Base-by-base conservation (phyloP, 371 early-diverging fungal species). In the Massospora cicadina region DNA sequence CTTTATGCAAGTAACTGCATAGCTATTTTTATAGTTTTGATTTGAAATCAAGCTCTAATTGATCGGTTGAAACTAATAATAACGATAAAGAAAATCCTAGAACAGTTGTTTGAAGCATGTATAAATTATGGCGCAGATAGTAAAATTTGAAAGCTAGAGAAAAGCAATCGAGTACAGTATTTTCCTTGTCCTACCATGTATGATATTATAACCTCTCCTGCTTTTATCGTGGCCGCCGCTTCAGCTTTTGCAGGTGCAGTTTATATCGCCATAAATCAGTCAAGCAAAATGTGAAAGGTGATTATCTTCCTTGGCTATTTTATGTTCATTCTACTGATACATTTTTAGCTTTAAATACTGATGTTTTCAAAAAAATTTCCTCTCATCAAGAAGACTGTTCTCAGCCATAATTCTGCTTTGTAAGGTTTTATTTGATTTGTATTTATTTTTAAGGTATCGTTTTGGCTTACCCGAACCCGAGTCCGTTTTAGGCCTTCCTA, bases 391-490 rank as follows among this genome's bases (percentile, higher is more conserved):
- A 91, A 90, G 76, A 78, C 77, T 62, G 76, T 77, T 58, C 75
- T 91, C 68, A 82, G 83, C 55, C 86, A 80, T 70, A 91, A 93
- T 77, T 88, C 91, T 5, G 91, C 91, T 58, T 76, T 87, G 84
- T 89, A 84, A 72, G 81, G 68, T 28, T 33, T 26, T 65, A 2
- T 0, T 29, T 21, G 23, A 23, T 64, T 64, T 57, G 31, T 23
- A 25, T 62, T 10, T 26, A 27, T 61, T 65, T 62, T 62, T 58
- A 57, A 89, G 90, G 69, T 93, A 93, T 76, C 90, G 90, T 65
- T 90, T 95, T 71, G 85, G 74, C 30, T 79, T 95, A 54, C 89
- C 91, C 13, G 55, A 70, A 55, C 74, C 79, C 60, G 82, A 85
- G 63, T 76, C 76, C 55, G 66, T 75, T 55, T 78, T 95, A 54